phyloP scores from a whole-genome alignment of 805 yeast species.

The Peterozyma xylosa region DNA sequence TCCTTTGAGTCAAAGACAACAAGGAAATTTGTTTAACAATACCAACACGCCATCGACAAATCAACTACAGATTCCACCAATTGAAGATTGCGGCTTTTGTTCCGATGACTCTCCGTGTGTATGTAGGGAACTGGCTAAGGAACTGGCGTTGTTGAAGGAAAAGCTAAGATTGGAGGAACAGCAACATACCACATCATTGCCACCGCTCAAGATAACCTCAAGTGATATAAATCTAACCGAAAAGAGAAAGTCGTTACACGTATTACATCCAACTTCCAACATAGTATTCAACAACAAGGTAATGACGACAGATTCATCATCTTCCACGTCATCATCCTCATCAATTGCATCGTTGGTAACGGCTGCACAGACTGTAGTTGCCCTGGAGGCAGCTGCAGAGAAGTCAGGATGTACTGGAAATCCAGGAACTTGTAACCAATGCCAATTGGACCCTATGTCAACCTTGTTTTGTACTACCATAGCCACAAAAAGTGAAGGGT shows the following conservation, averaged over 20 bases:
- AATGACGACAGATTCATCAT: constrained; percentile 8
- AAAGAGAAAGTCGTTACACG: constrained; percentile 37
- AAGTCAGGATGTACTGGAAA: constrained; percentile 66
- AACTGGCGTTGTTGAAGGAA: constrained; percentile 30
- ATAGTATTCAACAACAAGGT: constrained; percentile 31
- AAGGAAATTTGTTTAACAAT: not conserved
- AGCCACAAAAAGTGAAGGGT: constrained; percentile 41
- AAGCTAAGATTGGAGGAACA: constrained; percentile 9
- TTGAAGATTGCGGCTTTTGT: constrained; percentile 89
- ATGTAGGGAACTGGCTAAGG: constrained; percentile 70
- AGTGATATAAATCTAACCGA: constrained; percentile 8
- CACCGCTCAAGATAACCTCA: constrained; percentile 13
- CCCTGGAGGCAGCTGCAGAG: constrained; percentile 11
- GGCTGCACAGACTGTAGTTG: constrained; percentile 5
- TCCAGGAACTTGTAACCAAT: constrained; percentile 81
- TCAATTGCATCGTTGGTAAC: not conserved
- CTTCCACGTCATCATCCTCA: constrained; percentile 2
- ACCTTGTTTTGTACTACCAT: constrained; percentile 84
- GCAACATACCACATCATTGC: constrained; percentile 10
- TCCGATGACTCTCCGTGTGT: constrained; percentile 89
- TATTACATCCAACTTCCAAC: constrained; percentile 58
- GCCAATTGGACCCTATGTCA: constrained; percentile 82
- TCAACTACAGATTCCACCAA: constrained; percentile 9
- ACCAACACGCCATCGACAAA: not conserved
- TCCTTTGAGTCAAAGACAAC: not conserved